Conservation (phyloP, 352 stramenopile genomes). For the Pythium guiyangense region DNA sequence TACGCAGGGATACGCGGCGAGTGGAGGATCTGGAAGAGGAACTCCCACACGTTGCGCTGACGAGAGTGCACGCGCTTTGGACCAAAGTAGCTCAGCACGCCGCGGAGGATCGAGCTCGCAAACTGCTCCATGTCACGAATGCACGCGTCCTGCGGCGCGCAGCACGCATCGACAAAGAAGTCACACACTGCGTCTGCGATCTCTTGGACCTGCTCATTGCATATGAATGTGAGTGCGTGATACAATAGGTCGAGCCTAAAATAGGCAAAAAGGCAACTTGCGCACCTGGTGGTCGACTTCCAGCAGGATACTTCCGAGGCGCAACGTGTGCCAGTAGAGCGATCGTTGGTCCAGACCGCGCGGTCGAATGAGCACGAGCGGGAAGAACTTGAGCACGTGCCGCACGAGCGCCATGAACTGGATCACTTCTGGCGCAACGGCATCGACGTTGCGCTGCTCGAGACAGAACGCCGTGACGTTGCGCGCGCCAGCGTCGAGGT, state of each 20-base stretch:
- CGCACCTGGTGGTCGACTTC: constrained; percentile 55
- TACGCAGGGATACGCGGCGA: constrained; percentile 39
- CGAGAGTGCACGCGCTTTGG: constrained; percentile 43
- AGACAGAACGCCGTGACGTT: constrained; percentile 31
- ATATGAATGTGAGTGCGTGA: too few relatives aligned
- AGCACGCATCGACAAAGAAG: constrained; percentile 51
- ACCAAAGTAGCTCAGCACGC: constrained; percentile 44
- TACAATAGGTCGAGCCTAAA: background rate
- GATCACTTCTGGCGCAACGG: constrained; percentile 40
- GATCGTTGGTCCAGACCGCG: constrained; percentile 19
- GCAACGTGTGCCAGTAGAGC: constrained; percentile 37
- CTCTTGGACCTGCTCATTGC: constrained; percentile 38
- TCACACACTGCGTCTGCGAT: constrained; percentile 63
- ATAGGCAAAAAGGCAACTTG: background rate
- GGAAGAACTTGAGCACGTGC: constrained; percentile 39
- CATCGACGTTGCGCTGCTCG: constrained; percentile 27
- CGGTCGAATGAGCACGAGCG: constrained; percentile 24
- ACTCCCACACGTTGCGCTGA: constrained; percentile 55
- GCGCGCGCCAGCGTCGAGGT: constrained; percentile 15
- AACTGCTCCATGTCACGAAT: constrained; percentile 31
- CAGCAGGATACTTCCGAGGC: constrained; percentile 41
- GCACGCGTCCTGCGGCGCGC: constrained; percentile 28
- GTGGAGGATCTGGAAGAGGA: constrained; percentile 71
- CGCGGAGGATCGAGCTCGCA: constrained; percentile 31
- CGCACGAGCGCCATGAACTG: constrained; percentile 45